Percentiles rank a stretch among this genome's conserved stretches.
These are phyloP conservation scores for Castanea crenata DNA, from an alignment of 306 rosid species.

Conservation along the genomic window DNA sequence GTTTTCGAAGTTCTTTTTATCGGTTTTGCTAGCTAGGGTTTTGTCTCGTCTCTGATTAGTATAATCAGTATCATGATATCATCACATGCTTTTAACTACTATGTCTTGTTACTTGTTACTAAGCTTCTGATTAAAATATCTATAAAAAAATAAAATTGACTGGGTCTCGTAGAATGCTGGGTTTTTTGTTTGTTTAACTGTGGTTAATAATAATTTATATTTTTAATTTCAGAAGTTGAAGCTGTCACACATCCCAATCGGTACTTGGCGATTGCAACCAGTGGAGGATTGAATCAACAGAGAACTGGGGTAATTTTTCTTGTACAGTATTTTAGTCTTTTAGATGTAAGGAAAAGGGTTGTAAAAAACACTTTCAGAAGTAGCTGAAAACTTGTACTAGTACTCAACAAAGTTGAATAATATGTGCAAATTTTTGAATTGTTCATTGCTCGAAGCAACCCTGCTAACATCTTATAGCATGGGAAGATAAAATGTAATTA, in stretches of 20 bases:
- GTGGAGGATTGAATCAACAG: slow-evolving; percentile 99
- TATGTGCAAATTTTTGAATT: not conserved
- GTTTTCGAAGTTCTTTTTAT: not conserved
- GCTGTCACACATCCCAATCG: slow-evolving; percentile 52
- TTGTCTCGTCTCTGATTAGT: not conserved
- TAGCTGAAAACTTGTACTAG: not conserved
- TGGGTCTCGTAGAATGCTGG: not conserved
- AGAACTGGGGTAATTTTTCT: slow-evolving; percentile 82
- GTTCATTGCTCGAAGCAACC: not conserved
- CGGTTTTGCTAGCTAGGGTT: slow-evolving; percentile 15
- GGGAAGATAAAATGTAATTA: not conserved
- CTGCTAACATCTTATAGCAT: not conserved
- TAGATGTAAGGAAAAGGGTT: not conserved
- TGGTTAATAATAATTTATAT: not conserved
- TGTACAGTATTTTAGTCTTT: slow-evolving; percentile 8
- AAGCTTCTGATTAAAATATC: not conserved
- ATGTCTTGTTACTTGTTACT: not conserved
- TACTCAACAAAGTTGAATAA: not conserved
- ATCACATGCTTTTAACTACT: not conserved
- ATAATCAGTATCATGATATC: not conserved
- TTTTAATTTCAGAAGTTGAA: slow-evolving; percentile 55
- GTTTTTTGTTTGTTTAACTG: slow-evolving; percentile 12
- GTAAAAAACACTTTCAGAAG: not conserved
- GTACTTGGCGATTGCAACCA: slow-evolving; percentile 85
- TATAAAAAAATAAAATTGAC: no score